Evolutionary conservation across 1,139 yeast genomes (phyloP), one percentile per base, ranked within the genome.

Genomic region (Magnusiomyces fungicola): DNA sequence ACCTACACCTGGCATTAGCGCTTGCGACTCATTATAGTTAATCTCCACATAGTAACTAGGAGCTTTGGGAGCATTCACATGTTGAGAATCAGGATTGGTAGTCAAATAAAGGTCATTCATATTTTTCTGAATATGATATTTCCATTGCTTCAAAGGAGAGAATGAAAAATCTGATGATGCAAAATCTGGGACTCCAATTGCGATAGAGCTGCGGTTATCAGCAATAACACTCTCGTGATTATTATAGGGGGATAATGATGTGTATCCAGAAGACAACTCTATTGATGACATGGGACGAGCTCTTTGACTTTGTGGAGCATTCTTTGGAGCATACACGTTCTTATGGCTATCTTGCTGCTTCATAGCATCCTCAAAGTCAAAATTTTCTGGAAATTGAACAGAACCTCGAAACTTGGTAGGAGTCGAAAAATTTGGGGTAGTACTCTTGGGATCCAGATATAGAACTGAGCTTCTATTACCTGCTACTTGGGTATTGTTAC

Each of bases 31-130:
- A n/a, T n/a, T n/a, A n/a, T n/a, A n/a, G 1, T 22, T 30, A 6
- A 50, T 33, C 33, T 57, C 60, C 19, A 62, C 60, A 36, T 61
- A 62, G 47, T 58, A 61, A 23, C 62, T 58, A 1, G 65, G 64
- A 1, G 61, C 66, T 14, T 54, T 56, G 2, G 58, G 61, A 30
- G 59, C 52, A 23, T 53, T 46, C 24, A 60, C 30, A 49, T 62
- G 64, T 25, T 51, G 53, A 9, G 58, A 46, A 48, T 61, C 65
- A 1, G 66, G 66, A 42, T 58, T 61, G 12, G 66, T 62, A 2
- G 64, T 60, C 53, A 62, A 43, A 47, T 62, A 62, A 39, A 61
- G 46, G 47, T 62, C 66, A 44, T 59, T 59, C 37, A 62, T 54
- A 48, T 59, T 61, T 47, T 62, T 62, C 45, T 61, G 55, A 40